Conservation (phyloP, 345 rosid genomes). For the Sonneratia caseolaris region DNA sequence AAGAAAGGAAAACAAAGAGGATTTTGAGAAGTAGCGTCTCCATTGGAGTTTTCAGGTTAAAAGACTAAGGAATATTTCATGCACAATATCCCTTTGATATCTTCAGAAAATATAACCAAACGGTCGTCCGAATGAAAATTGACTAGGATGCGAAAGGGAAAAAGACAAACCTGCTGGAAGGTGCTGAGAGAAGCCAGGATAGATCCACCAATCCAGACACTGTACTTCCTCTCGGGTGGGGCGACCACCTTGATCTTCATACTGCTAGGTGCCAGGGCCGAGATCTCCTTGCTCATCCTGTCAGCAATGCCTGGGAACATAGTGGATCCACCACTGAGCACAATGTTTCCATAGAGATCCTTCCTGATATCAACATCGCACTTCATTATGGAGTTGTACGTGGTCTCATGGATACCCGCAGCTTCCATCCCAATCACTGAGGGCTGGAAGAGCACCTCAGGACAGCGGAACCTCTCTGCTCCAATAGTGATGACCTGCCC, state of each 20-base stretch:
- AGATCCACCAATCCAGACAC: constrained; percentile 94
- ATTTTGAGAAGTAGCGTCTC: no score
- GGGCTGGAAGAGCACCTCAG: constrained; percentile 93
- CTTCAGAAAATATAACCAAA: neutral
- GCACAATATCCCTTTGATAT: no score
- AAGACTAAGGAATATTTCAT: no score
- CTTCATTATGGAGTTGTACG: constrained; percentile 90
- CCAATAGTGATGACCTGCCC: constrained; percentile 94
- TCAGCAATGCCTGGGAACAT: constrained; percentile 89
- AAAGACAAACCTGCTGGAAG: constrained; percentile 63
- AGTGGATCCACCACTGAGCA: constrained; percentile 89
- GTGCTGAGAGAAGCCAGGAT: constrained; percentile 92
- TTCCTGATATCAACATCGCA: constrained; percentile 86
- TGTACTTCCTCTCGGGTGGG: constrained; percentile 86
- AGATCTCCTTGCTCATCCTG: constrained; percentile 91
- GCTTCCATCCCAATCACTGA: constrained; percentile 96
- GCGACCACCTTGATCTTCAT: constrained; percentile 96
- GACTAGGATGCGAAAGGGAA: neutral
- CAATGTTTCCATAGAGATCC: constrained; percentile 83
- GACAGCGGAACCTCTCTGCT: constrained; percentile 85
- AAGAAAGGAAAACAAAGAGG: no score
- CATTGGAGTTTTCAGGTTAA: no score
- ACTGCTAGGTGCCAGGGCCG: constrained; percentile 90
- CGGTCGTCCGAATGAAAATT: neutral
- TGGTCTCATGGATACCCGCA: constrained; percentile 86